These are phyloP conservation scores for Aegilops tauschii DNA, from an alignment of 176 grass and related monocot genomes.

Conservation along the genomic window DNA sequence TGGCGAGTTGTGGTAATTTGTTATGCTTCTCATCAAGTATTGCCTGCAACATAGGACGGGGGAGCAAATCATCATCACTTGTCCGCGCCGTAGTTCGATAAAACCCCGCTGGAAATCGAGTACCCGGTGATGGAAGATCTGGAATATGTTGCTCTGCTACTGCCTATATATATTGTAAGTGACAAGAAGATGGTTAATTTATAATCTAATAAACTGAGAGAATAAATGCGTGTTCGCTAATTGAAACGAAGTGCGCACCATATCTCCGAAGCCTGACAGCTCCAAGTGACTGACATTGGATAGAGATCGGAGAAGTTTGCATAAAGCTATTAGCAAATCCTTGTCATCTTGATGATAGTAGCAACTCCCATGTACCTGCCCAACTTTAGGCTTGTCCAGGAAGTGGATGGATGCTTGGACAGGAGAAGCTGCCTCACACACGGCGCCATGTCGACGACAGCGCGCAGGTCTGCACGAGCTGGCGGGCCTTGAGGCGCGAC, in stretches of 20 bases:
- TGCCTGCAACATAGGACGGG: not conserved
- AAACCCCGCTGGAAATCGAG: not conserved
- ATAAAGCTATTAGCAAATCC: not conserved
- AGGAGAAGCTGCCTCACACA: not conserved
- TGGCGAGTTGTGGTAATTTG: not conserved
- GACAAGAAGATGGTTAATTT: not conserved
- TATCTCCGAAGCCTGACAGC: not conserved
- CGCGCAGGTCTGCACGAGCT: not conserved
- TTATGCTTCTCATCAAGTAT: not conserved
- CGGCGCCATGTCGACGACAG: not conserved
- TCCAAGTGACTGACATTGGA: not conserved
- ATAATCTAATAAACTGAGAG: not conserved
- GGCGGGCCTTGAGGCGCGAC: not conserved
- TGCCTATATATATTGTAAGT: not conserved
- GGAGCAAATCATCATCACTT: not conserved
- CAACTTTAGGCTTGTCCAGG: not conserved
- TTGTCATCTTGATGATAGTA: not conserved
- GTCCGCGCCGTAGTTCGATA: not conserved
- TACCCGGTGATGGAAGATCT: not conserved
- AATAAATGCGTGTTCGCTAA: not conserved
- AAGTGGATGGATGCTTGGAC: not conserved
- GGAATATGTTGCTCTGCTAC: not conserved
- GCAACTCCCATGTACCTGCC: not conserved
- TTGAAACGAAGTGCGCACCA: not conserved
- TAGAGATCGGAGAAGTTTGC: not conserved